These are phyloP conservation scores for Lipomyces orientalis DNA, from an alignment of 805 yeast genomes.

Conservation along the genomic window DNA sequence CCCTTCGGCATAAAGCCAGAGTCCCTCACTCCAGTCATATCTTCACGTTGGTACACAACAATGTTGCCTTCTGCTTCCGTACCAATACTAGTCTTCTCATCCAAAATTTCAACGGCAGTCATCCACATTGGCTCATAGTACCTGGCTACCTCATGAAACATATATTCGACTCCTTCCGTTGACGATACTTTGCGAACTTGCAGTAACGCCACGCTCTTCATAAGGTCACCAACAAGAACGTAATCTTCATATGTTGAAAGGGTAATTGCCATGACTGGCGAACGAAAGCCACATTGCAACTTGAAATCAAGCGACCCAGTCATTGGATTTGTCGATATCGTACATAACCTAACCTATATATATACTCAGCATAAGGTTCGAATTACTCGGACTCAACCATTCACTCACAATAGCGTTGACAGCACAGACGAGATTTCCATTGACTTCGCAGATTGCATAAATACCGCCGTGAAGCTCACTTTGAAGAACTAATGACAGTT, in stretches of 20 bases:
- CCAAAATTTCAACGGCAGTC: constrained; percentile 35
- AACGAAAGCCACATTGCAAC: constrained; percentile 31
- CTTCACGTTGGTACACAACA: constrained; percentile 25
- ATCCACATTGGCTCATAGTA: constrained; percentile 39
- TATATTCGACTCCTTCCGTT: constrained; percentile 8
- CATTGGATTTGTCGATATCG: constrained; percentile 9
- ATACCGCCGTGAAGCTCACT: constrained; percentile 31
- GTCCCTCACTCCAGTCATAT: neutral
- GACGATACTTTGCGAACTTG: constrained; percentile 6
- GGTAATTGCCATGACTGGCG: constrained; percentile 33
- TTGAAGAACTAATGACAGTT: constrained; percentile 19
- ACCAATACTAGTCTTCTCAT: constrained; percentile 21
- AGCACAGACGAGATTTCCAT: constrained; percentile 26
- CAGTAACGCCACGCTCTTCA: constrained; percentile 33
- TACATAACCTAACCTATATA: constrained; percentile 27
- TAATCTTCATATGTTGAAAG: constrained; percentile 23
- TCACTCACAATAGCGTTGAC: constrained; percentile 33
- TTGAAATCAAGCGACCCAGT: constrained; percentile 23
- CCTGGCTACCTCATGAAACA: constrained; percentile 29
- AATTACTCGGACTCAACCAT: neutral
- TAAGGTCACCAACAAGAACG: constrained; percentile 37
- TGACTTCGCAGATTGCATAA: constrained; percentile 25
- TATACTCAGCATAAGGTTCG: neutral
- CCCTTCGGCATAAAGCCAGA: constrained; percentile 1
- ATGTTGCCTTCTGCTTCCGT: constrained; percentile 39